Evolutionary conservation across 805 yeast species (phyloP), one percentile per base, ranked within the genome.

Genomic region (Jamesozyma jinghongensis): DNA sequence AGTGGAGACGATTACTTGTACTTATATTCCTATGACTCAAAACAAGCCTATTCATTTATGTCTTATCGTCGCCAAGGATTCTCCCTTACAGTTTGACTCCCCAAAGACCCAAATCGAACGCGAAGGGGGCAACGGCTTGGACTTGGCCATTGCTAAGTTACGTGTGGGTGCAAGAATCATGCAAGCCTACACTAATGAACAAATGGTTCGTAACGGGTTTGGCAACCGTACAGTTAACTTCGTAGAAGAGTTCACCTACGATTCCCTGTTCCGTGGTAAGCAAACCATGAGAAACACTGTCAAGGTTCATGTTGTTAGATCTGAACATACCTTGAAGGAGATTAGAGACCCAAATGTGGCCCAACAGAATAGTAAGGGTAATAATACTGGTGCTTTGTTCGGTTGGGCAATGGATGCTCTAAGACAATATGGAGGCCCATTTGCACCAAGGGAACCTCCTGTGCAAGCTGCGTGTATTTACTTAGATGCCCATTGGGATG

Each of bases 131-230:
- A 79, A 84, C 45, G 75, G 69, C 12, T 50, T 88, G 18, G 78
- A 78, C n/a, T 57, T 79, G 4, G 95, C 95, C 1, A 65, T 83
- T 16, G 68, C 67, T 48, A 85, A 85, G 56, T 57, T 90, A 48
- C 75, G 92, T 51, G 75, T 86, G 45, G 95, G 85, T 3, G 94
- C 83, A 4, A 70, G 95, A 50, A 61, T 88, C 61, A 85, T 85
- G 94, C 90, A 85, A 52, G 94, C 95, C 1, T 87, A 74, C 59
- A 88, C 97, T 0, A 79, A 77, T 51, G 97, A 88, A 50, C 95
- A 87, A 56, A 85, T 90, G 94, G 60, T 77, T 40, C 66, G 80
- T 31, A 72, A 75, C 35, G 88, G 92, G 0, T 74, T 85, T 54
- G 94, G 95, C 10, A 74, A 79, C 48, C 67, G 97, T 45, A 70